Evolutionary conservation across 2,329 filamentous ascomycete genomes (phyloP), one percentile per base, ranked within the genome.

Genomic region (Magnaporthiopsis incrustans): DNA sequence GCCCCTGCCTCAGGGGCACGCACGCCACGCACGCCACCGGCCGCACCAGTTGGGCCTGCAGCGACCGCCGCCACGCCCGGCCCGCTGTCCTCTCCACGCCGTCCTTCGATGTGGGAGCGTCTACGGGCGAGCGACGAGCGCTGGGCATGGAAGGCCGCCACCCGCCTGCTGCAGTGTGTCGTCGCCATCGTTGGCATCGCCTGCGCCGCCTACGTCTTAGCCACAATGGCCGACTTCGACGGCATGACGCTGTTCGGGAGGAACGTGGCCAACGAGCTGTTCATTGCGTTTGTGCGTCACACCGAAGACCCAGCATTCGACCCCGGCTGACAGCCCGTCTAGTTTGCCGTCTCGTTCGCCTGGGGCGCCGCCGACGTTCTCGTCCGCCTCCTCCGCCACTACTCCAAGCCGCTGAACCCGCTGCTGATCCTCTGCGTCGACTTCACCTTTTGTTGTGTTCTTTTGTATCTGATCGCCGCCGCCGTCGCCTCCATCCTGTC

Each of bases 341-440:
- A 66, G 65, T 44, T 65, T n/a, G 44, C 44, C 61, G 7, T 65
- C 6, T 66, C 63, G 26, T 44, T 66, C 4, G 12, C 66, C 26
- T 69, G 65, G 65, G 63, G 64, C 38, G 1, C 61, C 10, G 18
- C 62, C 5, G 62, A 57, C 4, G n/a, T 69, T 4, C 26, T 66
- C 15, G 63, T n/a, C 60, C 65, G 25, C 35, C 32, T 8, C 64
- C 61, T 5, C 60, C 64, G 5, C 56, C n/a, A 63, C 15, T 62
- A 64, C 10, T 57, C 57, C 2, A 66, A 63, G 4, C 64, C 65
- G 1, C 30, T 63, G 7, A 66, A 68, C 59, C 67, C 67, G 18
- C 66, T 65, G 27, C 14, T 68, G 12, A 58, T 62, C 15, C 65
- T 69, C 25, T 65, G 59, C 57, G 1, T 67, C 12, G 68, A 69